Evolutionary conservation across 2,329 filamentous ascomycete genomes (phyloP).

Genomic region (Aureobasidium leucospermi): DNA sequence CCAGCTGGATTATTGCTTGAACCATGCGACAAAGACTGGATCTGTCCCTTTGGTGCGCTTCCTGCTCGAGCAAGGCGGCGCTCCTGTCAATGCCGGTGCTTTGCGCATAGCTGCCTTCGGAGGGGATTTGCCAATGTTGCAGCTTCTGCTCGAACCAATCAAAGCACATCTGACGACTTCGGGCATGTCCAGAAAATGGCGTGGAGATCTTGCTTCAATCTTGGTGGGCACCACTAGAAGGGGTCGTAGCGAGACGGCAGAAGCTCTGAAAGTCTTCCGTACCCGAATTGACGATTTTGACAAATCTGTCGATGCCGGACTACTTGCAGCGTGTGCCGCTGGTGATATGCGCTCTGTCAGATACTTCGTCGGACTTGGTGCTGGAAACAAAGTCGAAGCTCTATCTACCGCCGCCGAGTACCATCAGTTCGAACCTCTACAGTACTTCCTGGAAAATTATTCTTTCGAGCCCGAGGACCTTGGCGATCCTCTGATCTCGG

Average conservation of each 20-base stretch:
- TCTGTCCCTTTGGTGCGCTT: conserved; percentile 5
- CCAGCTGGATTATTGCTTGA: conserved; percentile 6
- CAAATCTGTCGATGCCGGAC: not conserved
- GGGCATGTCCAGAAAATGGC: conserved; percentile 11
- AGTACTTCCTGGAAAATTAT: not conserved
- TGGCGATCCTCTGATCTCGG: not conserved
- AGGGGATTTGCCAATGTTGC: conserved; percentile 6
- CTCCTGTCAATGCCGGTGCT: conserved; percentile 2
- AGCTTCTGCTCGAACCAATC: conserved; percentile 8
- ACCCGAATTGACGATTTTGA: not conserved
- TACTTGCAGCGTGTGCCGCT: conserved; percentile 5
- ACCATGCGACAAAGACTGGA: not conserved
- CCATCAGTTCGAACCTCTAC: conserved; percentile 5
- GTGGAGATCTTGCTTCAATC: conserved; percentile 1
- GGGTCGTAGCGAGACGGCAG: conserved; percentile 4
- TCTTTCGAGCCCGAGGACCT: conserved; percentile 5
- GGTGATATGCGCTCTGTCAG: conserved; percentile 4
- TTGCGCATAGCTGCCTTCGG: not conserved
- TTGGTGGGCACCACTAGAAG: not conserved
- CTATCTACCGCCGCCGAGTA: conserved; percentile 7
- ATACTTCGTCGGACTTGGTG: conserved; percentile 2
- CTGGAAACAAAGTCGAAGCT: not conserved
- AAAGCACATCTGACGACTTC: not conserved
- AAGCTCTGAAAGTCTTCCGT: conserved; percentile 5
- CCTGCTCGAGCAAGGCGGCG: not conserved